Conservation (phyloP, 768 basidiomycete genomes). For the Kwoniella sp. region DNA sequence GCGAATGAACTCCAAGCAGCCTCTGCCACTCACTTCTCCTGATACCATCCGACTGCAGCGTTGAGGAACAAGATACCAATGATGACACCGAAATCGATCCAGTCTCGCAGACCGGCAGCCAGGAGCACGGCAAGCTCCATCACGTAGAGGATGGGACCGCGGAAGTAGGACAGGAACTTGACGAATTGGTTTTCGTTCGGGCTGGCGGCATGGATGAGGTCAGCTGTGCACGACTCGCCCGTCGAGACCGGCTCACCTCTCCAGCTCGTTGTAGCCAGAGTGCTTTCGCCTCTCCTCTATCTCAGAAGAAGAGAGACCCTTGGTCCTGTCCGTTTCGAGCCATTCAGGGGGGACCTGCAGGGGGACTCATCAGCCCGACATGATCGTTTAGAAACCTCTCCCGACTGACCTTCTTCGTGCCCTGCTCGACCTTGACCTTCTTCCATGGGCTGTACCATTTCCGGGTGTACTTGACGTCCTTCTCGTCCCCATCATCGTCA, state of each 20-base stretch:
- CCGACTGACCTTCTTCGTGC: constrained; percentile 44
- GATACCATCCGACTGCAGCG: constrained; percentile 55
- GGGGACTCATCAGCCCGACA: not conserved
- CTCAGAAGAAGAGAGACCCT: constrained; percentile 51
- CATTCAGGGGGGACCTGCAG: constrained; percentile 51
- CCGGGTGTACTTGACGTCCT: constrained; percentile 41
- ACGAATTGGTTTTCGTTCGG: constrained; percentile 53
- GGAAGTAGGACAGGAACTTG: constrained; percentile 55
- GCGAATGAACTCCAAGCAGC: not conserved
- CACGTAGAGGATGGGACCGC: constrained; percentile 53
- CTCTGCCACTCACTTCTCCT: constrained; percentile 51
- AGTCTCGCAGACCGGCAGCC: constrained; percentile 54
- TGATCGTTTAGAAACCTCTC: not conserved
- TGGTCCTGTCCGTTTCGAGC: constrained; percentile 52
- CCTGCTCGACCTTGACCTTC: constrained; percentile 43
- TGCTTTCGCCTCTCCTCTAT: constrained; percentile 47
- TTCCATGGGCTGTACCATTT: constrained; percentile 57
- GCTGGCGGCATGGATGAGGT: constrained; percentile 25
- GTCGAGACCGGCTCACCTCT: constrained; percentile 42
- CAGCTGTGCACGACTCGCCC: not conserved
- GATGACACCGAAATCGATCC: constrained; percentile 57
- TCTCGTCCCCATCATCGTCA: constrained; percentile 49
- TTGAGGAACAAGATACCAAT: constrained; percentile 50
- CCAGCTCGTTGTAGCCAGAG: constrained; percentile 54
- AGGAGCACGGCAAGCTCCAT: constrained; percentile 57